Conservation (phyloP, 2,329 filamentous ascomycete genomes). For the Ceratocystis smalleyi region DNA sequence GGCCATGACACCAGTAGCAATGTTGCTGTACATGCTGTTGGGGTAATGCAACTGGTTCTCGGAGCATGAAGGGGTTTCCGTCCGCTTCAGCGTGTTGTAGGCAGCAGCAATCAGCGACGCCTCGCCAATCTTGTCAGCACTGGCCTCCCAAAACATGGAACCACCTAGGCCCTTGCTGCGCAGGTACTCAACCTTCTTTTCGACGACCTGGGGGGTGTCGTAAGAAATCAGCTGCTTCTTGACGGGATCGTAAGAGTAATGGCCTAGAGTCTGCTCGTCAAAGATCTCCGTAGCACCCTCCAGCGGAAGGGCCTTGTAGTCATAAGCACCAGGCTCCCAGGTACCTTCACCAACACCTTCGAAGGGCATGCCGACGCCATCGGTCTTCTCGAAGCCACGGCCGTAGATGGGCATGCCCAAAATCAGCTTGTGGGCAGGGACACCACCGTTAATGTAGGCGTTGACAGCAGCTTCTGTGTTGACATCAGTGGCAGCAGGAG, state of each 20-base stretch:
- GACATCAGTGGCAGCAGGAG: constrained; percentile 51
- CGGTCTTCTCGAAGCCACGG: constrained; percentile 45
- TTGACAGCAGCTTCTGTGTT: constrained; percentile 49
- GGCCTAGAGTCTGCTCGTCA: constrained; percentile 44
- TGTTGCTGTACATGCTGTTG: constrained; percentile 39
- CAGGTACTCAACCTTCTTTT: constrained; percentile 51
- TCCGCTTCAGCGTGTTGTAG: constrained; percentile 18
- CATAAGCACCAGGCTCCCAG: constrained; percentile 63
- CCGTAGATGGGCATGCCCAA: constrained; percentile 73
- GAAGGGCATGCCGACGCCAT: constrained; percentile 48
- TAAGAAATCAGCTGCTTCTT: constrained; percentile 54
- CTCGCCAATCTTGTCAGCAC: constrained; percentile 44
- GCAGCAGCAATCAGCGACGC: constrained; percentile 44
- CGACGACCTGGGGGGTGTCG: constrained; percentile 45
- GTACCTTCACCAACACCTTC: constrained; percentile 49
- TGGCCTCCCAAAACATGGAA: constrained; percentile 77
- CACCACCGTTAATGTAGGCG: constrained; percentile 48
- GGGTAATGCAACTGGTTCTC: constrained; percentile 39
- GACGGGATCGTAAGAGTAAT: constrained; percentile 52
- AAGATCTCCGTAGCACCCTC: constrained; percentile 41
- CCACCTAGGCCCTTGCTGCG: constrained; percentile 49
- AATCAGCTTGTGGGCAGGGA: constrained; percentile 51
- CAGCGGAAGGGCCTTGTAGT: constrained; percentile 62
- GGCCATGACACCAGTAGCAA: constrained; percentile 26
- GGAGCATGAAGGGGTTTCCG: constrained; percentile 21